Evolutionary conservation across 352 stramenopile genomes (phyloP).

Genomic region (Phytophthora citricola): DNA sequence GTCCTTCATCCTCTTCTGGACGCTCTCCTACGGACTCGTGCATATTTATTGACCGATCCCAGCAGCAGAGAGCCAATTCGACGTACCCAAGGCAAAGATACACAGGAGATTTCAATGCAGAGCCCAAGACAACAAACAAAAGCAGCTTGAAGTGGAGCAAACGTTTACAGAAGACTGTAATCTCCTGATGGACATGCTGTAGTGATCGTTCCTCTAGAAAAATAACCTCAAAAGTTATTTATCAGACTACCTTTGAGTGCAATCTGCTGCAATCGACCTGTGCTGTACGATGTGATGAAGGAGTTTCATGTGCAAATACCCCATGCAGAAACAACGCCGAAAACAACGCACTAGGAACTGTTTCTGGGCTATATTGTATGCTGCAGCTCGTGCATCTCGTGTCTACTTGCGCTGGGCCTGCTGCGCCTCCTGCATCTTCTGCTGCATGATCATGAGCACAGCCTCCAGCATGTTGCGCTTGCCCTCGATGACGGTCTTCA

Average conservation of each 20-base stretch:
- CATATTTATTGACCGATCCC: constrained; percentile 87
- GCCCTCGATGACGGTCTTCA: constrained; percentile 87
- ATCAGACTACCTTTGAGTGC: constrained; percentile 9
- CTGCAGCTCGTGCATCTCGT: constrained; percentile 11
- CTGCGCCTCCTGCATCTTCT: constrained; percentile 73
- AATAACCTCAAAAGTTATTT: constrained; percentile 7
- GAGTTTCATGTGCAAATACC: not conserved
- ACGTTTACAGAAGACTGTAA: too few relatives aligned
- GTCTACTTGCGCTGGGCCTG: constrained; percentile 34
- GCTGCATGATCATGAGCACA: constrained; percentile 86
- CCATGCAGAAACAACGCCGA: too few relatives aligned
- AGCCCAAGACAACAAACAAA: too few relatives aligned
- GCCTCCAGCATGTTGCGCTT: constrained; percentile 87
- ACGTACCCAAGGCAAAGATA: constrained; percentile 1
- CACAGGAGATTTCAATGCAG: constrained; percentile 1
- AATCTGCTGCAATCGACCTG: not conserved
- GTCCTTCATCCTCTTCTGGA: constrained; percentile 92
- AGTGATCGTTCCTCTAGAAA: constrained; percentile 6
- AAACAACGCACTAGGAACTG: not conserved
- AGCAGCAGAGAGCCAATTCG: constrained; percentile 2
- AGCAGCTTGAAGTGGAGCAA: too few relatives aligned
- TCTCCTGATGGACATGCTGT: not conserved
- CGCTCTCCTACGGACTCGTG: constrained; percentile 86
- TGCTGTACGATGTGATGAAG: not conserved
- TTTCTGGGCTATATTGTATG: constrained; percentile 21